phyloP scores from a whole-genome alignment of 176 grass and related monocot genomes.

The Aegilops sharonensis region DNA sequence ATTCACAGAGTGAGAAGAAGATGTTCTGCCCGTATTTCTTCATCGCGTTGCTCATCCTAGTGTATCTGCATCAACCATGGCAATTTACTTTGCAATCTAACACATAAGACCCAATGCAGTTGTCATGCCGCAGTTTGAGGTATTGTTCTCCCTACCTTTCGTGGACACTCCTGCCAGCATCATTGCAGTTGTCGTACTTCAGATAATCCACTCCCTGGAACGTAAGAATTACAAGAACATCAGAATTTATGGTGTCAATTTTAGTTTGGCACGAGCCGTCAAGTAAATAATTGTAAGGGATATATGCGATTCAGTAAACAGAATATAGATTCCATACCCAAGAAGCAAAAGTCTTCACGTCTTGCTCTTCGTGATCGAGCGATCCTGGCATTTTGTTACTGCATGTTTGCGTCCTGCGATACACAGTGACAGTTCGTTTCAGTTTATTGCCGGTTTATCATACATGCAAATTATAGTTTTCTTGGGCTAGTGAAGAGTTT shows the following conservation, averaged over 20 bases:
- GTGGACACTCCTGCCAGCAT: constrained; percentile 40
- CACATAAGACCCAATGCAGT: not conserved
- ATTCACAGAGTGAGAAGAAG: constrained; percentile 96
- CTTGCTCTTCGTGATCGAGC: constrained; percentile 83
- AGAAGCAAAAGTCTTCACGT: constrained; percentile 75
- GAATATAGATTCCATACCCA: constrained; percentile 50
- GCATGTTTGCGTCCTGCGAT: constrained; percentile 66
- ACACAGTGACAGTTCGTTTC: not conserved
- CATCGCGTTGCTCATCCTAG: constrained; percentile 77
- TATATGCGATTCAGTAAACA: not conserved
- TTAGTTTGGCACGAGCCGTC: not conserved
- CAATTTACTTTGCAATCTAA: not conserved
- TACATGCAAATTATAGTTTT: not conserved
- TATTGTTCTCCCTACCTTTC: constrained; percentile 52
- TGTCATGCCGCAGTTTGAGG: not conserved
- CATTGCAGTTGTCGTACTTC: constrained; percentile 94
- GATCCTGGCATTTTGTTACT: constrained; percentile 84
- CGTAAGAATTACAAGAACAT: constrained; percentile 17
- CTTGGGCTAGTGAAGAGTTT: not conserved
- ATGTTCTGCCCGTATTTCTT: constrained; percentile 67
- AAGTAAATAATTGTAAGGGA: not conserved
- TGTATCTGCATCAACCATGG: constrained; percentile 54
- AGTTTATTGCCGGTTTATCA: not conserved
- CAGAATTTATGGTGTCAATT: not conserved
- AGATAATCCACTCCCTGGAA: constrained; percentile 84